Evolutionary conservation across 768 basidiomycete species (phyloP), one percentile per base, ranked within the genome.

Genomic region (Guyanaporus albipodus): DNA sequence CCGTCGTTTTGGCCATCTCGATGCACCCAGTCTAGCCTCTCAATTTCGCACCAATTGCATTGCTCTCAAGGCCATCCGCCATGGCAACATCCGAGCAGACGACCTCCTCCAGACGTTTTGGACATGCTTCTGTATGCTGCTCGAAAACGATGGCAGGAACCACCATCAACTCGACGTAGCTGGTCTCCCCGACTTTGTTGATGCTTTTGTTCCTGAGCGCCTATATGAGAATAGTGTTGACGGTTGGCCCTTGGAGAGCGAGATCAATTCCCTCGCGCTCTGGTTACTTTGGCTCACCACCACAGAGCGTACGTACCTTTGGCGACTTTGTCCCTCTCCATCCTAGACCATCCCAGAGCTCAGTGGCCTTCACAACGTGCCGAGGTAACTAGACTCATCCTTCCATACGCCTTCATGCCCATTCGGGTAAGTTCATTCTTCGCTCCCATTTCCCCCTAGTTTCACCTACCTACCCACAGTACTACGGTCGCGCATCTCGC

Each of bases 61-160:
- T 31, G 57, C 67, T 4, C 53, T 72, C 42, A 51, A 44, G 18
- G 56, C 50, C 36, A 56, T 74, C 40, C 62, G 72, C 46, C 37
- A 50, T 1, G 53, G 58, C 22, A 52, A 75, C 45, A 55, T 72
- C 34, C 50, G 65, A 18, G 71, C 77, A 12, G 22, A 44, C 19
- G 26, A 46, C 28, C 18, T 69, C 47, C 53, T 61, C 11, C 54
- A 63, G 0, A 56, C 66, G 1, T 69, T 87, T 18, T 76, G 74
- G 65, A 66, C 64, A 0, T 71, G 72, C 6, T 78, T 75, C 42
- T 55, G 82, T 33, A 76, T 87, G 72, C 60, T 83, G 62, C 64
- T 77, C 4, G 85, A 87, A 51, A 79, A 83, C 64, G 84, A 87
- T 62, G 83, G 82, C 27, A 74, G 73, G 59, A 87, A 87, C 59